A percentile compares a stretch with the other conserved stretches of the same genome.
Evolutionary conservation across 495 filamentous ascomycete species (phyloP).

Genomic region (Penicillium goetzii): DNA sequence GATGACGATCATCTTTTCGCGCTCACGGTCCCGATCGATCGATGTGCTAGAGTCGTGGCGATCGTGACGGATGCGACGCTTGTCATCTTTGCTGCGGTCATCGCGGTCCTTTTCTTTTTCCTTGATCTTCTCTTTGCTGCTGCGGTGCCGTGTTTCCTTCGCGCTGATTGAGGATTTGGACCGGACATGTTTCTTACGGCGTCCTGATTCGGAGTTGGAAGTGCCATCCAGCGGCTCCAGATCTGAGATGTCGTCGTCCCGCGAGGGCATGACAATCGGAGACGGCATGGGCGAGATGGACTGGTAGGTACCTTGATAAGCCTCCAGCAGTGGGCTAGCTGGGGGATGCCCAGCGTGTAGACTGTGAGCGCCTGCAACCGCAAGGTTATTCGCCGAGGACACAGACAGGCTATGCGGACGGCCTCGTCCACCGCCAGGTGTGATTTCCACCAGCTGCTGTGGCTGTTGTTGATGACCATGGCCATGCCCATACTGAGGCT

Average conservation of each 20-base stretch:
- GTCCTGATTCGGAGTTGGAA: conserved; percentile 40
- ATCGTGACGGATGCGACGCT: conserved; percentile 37
- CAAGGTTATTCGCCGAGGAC: conserved; percentile 45
- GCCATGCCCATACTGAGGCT: conserved; percentile 13
- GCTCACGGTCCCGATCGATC: conserved; percentile 3
- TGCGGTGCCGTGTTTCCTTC: conserved; percentile 24
- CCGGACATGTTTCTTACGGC: conserved; percentile 34
- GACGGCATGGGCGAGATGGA: conserved; percentile 94
- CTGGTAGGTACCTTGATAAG: conserved; percentile 94
- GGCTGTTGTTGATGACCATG: conserved; percentile 26
- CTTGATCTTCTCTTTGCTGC: conserved; percentile 32
- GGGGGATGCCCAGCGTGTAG: conserved; percentile 54
- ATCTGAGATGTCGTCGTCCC: conserved; percentile 57
- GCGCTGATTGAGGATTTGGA: conserved; percentile 33
- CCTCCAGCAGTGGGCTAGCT: conserved; percentile 83
- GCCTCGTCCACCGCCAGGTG: conserved; percentile 40
- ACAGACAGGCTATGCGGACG: conserved; percentile 45
- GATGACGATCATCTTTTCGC: conserved; percentile 31
- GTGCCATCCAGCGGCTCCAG: conserved; percentile 46
- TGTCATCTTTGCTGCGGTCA: conserved; percentile 40
- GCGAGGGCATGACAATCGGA: conserved; percentile 56
- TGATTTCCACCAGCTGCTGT: conserved; percentile 47
- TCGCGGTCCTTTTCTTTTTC: conserved; percentile 29
- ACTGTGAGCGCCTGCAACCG: conserved; percentile 29
- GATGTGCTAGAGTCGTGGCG: conserved; percentile 30